Percentiles rank a stretch among this genome's conserved stretches.
These are phyloP conservation scores for Auriscalpium microsporum DNA, from an alignment of 768 basidiomycete genomes.

Conservation along the genomic window DNA sequence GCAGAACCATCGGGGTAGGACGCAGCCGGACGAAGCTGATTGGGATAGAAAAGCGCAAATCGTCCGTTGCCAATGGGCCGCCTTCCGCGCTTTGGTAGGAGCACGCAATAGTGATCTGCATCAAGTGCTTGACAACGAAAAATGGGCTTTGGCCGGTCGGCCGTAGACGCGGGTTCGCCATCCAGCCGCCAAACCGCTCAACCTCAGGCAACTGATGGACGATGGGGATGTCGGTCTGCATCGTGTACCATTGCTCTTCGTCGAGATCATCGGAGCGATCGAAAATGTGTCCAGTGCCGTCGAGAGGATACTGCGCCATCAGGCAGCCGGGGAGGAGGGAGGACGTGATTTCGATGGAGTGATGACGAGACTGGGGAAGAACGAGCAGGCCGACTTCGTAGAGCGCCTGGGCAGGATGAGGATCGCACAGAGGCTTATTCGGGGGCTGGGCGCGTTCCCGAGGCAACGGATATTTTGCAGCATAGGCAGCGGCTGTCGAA, in stretches of 20 bases:
- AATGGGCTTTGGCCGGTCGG: constrained; percentile 3
- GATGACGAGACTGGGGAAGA: constrained; percentile 13
- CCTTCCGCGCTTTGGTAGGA: constrained; percentile 3
- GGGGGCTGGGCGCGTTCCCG: constrained; percentile 54
- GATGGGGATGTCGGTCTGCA: constrained; percentile 50
- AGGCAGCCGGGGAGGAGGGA: constrained; percentile 42
- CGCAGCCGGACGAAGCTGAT: constrained; percentile 40
- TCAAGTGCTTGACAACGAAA: constrained; percentile 18
- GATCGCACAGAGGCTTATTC: constrained; percentile 41
- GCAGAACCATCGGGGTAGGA: constrained; percentile 19
- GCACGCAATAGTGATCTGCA: constrained; percentile 7
- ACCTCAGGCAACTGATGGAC: constrained; percentile 17
- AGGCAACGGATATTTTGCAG: constrained; percentile 47
- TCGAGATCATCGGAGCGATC: constrained; percentile 25
- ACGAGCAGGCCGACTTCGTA: constrained; percentile 39
- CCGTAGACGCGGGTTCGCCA: constrained; percentile 7
- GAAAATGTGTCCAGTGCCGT: constrained; percentile 44
- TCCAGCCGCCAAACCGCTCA: constrained; percentile 2
- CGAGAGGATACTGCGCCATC: constrained; percentile 39
- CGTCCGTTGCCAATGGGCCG: constrained; percentile 11
- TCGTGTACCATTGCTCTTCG: constrained; percentile 43
- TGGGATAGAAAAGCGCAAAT: constrained; percentile 36
- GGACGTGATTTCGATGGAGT: constrained; percentile 32
- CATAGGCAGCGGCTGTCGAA: constrained; percentile 32
- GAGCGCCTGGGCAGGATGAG: constrained; percentile 42